phyloP scores from a whole-genome alignment of 192 early-diverging fungal species.

The Backusella westeae region DNA sequence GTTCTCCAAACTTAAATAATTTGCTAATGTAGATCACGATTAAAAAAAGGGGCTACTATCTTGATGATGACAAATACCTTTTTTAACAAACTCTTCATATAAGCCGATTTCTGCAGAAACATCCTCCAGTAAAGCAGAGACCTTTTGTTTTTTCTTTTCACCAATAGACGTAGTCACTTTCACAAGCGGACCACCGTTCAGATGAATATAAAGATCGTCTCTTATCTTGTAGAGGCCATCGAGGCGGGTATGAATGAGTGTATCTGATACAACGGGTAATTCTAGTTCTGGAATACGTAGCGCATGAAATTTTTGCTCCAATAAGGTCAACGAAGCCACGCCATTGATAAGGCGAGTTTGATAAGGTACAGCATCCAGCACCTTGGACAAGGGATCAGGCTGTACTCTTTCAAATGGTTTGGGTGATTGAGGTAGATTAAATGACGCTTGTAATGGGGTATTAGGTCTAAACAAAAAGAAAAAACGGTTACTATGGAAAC shows the following conservation, averaged over 20 bases:
- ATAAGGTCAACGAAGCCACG: slow-evolving; percentile 48
- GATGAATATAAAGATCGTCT: slow-evolving; percentile 59
- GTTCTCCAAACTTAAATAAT: slow-evolving; percentile 53
- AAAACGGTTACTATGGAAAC: background rate
- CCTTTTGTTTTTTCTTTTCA: slow-evolving; percentile 42
- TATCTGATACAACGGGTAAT: slow-evolving; percentile 51
- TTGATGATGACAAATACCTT: slow-evolving; percentile 34
- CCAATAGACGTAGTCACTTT: slow-evolving; percentile 10
- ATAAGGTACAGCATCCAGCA: slow-evolving; percentile 21
- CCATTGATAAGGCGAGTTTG: slow-evolving; percentile 48
- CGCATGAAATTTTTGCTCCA: slow-evolving; percentile 52
- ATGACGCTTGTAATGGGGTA: slow-evolving; percentile 26
- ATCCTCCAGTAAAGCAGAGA: slow-evolving; percentile 48
- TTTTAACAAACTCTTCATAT: slow-evolving; percentile 63
- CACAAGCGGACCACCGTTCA: slow-evolving; percentile 56
- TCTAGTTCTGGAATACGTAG: slow-evolving; percentile 58
- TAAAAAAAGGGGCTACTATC: background rate
- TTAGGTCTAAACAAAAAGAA: slow-evolving; percentile 11
- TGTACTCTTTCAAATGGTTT: slow-evolving; percentile 13
- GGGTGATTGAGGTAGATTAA: slow-evolving; percentile 18
- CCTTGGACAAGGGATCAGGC: slow-evolving; percentile 25
- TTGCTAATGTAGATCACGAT: slow-evolving; percentile 30
- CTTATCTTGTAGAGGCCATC: slow-evolving; percentile 52
- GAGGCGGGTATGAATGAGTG: slow-evolving; percentile 47
- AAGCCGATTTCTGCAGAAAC: slow-evolving; percentile 53